Conservation (phyloP, 2,329 filamentous ascomycete genomes). For the Scedosporium dehoogii region DNA sequence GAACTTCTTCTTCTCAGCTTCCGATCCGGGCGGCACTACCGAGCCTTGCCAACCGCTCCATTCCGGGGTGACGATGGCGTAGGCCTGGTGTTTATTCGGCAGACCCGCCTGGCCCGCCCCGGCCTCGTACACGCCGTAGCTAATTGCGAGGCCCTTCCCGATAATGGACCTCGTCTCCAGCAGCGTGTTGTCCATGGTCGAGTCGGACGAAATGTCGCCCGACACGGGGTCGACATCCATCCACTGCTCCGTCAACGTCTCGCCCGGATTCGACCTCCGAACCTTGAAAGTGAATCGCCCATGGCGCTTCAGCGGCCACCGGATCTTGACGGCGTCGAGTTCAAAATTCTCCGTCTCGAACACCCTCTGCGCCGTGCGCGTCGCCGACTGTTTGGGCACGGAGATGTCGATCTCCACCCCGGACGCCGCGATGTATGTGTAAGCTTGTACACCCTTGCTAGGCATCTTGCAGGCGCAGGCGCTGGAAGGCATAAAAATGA, state of each 20-base stretch:
- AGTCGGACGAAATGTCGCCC: constrained; percentile 26
- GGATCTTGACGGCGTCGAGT: constrained; percentile 32
- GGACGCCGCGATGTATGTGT: constrained; percentile 27
- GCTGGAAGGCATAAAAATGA: background rate
- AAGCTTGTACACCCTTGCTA: constrained; percentile 28
- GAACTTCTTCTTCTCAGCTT: constrained; percentile 29
- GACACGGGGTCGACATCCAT: constrained; percentile 35
- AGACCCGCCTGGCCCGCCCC: constrained; percentile 31
- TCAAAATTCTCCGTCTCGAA: constrained; percentile 31
- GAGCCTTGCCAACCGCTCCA: constrained; percentile 32
- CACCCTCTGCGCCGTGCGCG: constrained; percentile 19
- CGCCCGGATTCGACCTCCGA: constrained; percentile 19
- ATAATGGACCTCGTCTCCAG: constrained; percentile 21
- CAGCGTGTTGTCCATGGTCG: constrained; percentile 24
- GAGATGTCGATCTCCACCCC: constrained; percentile 30
- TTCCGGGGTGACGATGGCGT: constrained; percentile 33
- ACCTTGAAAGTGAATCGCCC: constrained; percentile 34
- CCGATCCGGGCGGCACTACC: constrained; percentile 27
- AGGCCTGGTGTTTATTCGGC: constrained; percentile 32
- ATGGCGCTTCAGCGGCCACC: constrained; percentile 28
- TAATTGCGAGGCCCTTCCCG: constrained; percentile 27
- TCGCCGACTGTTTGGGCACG: constrained; percentile 28
- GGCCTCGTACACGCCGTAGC: constrained; percentile 39
- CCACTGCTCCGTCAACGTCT: constrained; percentile 31
- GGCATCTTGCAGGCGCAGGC: constrained; percentile 21